Base-by-base conservation (phyloP, 768 basidiomycete genomes). In the Podaxis sp. region DNA sequence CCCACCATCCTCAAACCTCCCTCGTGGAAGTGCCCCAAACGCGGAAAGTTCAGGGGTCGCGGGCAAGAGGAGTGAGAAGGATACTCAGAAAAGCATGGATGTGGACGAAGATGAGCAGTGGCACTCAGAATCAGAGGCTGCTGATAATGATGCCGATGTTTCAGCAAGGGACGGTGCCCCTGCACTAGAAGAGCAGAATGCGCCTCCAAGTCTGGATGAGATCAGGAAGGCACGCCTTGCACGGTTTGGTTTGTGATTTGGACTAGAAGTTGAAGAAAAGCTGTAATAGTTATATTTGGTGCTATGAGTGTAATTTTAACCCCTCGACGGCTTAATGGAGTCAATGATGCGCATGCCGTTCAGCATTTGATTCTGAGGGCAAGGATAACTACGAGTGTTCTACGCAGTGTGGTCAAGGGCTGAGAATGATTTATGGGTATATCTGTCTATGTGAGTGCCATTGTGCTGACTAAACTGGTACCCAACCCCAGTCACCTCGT, bases 161-260 rank as follows among this genome's bases (percentile, higher is more conserved):
- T 16, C 61, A 14, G 51, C 59, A 11, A 59, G 59, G 14, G 61
- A 64, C 11, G 60, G 68, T 61, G 62, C 42, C n/a, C 32, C 65
- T 50, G 57, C 59, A 28, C 61, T 69, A 4, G 72, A 72, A 47
- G 55, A 59, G 25, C 59, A 67, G 44, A 65, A 67, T 44, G 78
- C 77, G 59, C 68, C 75, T 50, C 76, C 81, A 7, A 82, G 76
- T 63, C 65, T 89, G 36, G 90, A 91, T 57, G 88, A 89, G 66
- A 81, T 92, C 61, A 79, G 90, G 44, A 77, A 77, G 67, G 80
- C 82, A 68, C 74, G 89, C 51, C 69, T 88, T 58, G 88, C 85
- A 5, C 79, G 79, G 62, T 92, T 92, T 71, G 88, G 84, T 16
- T 74, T 75, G 35, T 83, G 66, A 73, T 55, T 14, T 18, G 18